Percentiles rank a stretch among this genome's conserved stretches.
Evolutionary conservation across 257 asterid species (phyloP).

Genomic region (Solanum clarkiae): DNA sequence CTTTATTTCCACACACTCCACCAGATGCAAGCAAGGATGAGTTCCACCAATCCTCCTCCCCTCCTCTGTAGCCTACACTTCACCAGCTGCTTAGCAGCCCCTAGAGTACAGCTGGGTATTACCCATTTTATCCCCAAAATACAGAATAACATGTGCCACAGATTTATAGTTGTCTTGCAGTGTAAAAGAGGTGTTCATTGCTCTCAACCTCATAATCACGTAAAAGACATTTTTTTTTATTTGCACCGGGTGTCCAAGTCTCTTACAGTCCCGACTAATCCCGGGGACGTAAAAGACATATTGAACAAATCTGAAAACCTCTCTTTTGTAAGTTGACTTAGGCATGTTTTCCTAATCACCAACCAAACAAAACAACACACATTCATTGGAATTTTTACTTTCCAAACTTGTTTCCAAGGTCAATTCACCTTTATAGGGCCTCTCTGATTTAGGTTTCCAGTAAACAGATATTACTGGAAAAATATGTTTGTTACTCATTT

Average conservation of each 20-base stretch:
- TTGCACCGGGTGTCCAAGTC: too few relatives aligned
- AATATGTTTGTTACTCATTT: not conserved
- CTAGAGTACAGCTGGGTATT: not conserved
- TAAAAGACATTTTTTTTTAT: not conserved
- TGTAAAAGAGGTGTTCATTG: not conserved
- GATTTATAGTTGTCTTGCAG: not conserved
- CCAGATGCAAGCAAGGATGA: not conserved
- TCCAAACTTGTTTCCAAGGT: not conserved
- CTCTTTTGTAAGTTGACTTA: not conserved
- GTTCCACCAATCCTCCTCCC: not conserved
- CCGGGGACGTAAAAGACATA: not conserved
- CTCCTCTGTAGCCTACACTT: not conserved
- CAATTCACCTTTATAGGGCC: not conserved
- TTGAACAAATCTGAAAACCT: too few relatives aligned
- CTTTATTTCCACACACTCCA: not conserved
- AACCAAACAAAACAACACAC: not conserved
- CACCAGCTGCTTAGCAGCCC: not conserved
- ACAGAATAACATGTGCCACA: not conserved
- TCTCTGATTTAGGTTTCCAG: not conserved
- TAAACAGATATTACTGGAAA: not conserved
- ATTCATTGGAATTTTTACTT: not conserved
- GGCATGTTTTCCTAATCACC: not conserved
- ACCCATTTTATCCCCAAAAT: not conserved
- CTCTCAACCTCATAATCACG: not conserved
- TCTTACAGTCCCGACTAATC: too few relatives aligned